Base-by-base conservation (phyloP, 1,284 basidiomycete species). In the Cutaneotrichosporon sp. region DNA sequence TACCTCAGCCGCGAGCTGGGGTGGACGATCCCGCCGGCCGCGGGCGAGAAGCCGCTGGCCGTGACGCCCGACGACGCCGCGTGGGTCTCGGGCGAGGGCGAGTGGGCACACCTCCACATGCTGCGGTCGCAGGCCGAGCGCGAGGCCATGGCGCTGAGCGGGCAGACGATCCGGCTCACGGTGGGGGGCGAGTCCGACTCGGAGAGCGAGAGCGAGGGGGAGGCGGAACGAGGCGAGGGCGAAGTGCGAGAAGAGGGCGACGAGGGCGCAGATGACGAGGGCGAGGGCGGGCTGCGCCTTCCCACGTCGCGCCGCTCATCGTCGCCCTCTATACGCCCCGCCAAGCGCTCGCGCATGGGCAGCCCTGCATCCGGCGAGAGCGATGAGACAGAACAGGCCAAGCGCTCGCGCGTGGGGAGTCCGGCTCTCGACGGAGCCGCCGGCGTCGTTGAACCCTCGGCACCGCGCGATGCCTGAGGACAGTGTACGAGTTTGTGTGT, bases 1-100 rank as follows among this genome's bases (percentile, higher is more conserved):
- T 84, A 93, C 71, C 81, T 98, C 8, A 89, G 87, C 64, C 73
- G 81, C n/a, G 81, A 83, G 57, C 83, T 97, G 2, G 85, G 81
- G 0, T 95, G 92, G 91, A 79, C 85, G 11, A 82, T 94, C 18
- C 87, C 89, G 0, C 74, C 77, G 1, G 46, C 63, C 4, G 27
- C 51, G 42, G 52, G 56, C 9, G 25, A 22, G 24, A 31, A 27
- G 49, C 53, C 52, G 2, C 29, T 64, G 24, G 45, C 45, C 27
- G 33, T 62, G n/a, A 24, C 56, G n/a, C 66, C 66, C 25, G 54
- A 51, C 20, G 55, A 64, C 58, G 66, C 58, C 16, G 33, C 50
- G 33, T 67, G 66, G 66, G 25, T 60, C 16, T 27, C 27, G 14
- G 65, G 60, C 24, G 45, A 58, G 9, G 64, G 50, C 36, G 58